phyloP scores from a whole-genome alignment of 352 stramenopile species.

The Globisporangium cylindrosporum region DNA sequence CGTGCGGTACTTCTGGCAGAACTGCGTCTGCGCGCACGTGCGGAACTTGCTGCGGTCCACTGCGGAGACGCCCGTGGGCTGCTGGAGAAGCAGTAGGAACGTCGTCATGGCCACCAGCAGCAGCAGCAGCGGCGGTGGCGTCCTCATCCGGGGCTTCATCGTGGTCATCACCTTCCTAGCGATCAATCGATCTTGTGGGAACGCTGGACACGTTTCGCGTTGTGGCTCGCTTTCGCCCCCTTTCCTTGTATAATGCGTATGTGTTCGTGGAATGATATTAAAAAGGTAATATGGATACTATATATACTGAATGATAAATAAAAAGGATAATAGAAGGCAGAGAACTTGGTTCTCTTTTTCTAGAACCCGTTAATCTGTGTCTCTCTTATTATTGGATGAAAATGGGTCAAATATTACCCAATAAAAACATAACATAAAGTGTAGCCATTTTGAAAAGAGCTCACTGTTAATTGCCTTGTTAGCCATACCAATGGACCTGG shows the following conservation, averaged over 20 bases:
- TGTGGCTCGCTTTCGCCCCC: conserved; percentile 2
- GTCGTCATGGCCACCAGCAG: background rate
- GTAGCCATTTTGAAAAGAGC: background rate
- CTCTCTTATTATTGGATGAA: background rate
- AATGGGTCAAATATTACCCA: background rate
- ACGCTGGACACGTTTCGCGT: conserved; percentile 2
- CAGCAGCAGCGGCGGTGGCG: background rate
- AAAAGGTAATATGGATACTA: background rate
- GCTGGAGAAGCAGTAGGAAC: conserved; percentile 3
- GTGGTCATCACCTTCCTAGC: conserved; percentile 5
- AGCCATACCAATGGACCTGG: conserved; percentile 12
- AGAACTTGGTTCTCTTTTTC: background rate
- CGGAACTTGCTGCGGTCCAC: conserved; percentile 98
- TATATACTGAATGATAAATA: background rate
- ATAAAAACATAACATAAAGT: background rate
- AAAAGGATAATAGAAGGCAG: too few species aligned
- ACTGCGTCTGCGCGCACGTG: conserved; percentile 96
- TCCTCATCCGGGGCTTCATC: conserved; percentile 4
- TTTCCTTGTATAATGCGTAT: background rate
- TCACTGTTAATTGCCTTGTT: background rate
- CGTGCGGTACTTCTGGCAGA: conserved; percentile 88
- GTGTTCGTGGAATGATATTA: background rate
- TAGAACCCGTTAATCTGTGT: background rate
- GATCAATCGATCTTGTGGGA: conserved; percentile 7
- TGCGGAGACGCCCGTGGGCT: conserved; percentile 24